Percentiles rank a stretch among this genome's conserved stretches.
Conservation (phyloP, 257 asterid genomes). For the Scutellaria barbata region DNA sequence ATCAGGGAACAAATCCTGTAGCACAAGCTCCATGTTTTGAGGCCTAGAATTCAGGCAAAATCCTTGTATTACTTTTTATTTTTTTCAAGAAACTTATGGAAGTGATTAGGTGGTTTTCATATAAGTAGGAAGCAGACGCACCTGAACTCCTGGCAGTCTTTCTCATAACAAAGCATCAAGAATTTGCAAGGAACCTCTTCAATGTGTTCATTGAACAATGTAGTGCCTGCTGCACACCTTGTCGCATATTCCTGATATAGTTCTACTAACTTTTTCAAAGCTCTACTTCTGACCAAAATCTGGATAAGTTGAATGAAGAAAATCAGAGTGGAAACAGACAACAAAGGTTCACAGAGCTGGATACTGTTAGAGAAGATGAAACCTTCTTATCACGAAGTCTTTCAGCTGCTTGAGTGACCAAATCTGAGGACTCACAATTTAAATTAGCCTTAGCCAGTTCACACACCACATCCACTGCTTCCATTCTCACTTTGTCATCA, state of each 20-base stretch:
- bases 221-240: conserved; percentile 49
- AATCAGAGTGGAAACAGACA: conserved; percentile 31
- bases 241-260: conserved; percentile 78
- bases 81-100: conserved; percentile 9
- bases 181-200: conserved; percentile 86
- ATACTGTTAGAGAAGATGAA: conserved; percentile 29
- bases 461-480: conserved; percentile 72
- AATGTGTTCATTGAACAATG: conserved; percentile 50
- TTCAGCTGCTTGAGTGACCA: conserved; percentile 64
- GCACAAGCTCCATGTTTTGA: conserved; percentile 71
- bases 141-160: conserved; percentile 88
- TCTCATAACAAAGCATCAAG: conserved; percentile 83
- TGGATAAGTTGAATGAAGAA: conserved; percentile 38
- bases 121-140: conserved; percentile 37
- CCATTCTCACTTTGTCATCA: conserved; percentile 81
- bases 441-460: conserved; percentile 64
- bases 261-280: conserved; percentile 76
- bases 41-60: conserved; percentile 63
- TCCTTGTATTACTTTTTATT: background rate
- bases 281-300: conserved; percentile 74
- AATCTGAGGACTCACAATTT: conserved; percentile 51
- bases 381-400: conserved; percentile 97
- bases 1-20: conserved; percentile 78
- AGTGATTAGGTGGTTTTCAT: conserved; percentile 15
- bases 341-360: conserved; percentile 23